These are phyloP conservation scores for Scedosporium boydii DNA, from an alignment of 2,329 filamentous ascomycete species.

Conservation along the genomic window DNA sequence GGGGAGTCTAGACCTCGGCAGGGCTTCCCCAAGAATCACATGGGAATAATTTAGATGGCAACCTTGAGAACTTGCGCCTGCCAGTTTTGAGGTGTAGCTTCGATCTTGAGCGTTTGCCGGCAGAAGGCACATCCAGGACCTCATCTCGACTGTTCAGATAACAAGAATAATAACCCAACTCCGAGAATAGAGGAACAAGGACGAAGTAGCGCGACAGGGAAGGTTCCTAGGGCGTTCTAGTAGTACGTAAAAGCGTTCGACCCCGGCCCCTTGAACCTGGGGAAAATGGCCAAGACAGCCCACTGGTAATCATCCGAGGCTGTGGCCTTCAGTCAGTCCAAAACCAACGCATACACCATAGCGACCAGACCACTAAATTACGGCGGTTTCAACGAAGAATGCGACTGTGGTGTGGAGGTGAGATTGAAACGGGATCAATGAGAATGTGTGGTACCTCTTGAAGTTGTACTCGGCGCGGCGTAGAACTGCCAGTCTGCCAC, in stretches of 20 bases:
- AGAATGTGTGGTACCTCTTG: no score
- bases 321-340: background rate
- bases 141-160: no score
- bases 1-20: background rate
- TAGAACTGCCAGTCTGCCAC: no score
- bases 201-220: background rate
- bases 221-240: background rate
- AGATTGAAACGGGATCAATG: no score
- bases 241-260: no score
- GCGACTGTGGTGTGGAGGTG: no score
- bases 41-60: background rate
- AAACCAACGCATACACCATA: no score
- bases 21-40: background rate
- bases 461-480: no score
- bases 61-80: background rate
- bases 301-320: background rate
- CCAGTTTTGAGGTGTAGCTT: background rate
- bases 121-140: no score
- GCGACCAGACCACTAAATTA: no score
- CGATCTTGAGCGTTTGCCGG: background rate
- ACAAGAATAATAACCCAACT: no score
- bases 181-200: background rate
- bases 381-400: no score
- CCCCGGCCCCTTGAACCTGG: background rate
- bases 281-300: background rate